Evolutionary conservation across 371 early-diverging fungal genomes (phyloP), one percentile per base, ranked within the genome.

Genomic region (Cokeromyces recurvatus): DNA sequence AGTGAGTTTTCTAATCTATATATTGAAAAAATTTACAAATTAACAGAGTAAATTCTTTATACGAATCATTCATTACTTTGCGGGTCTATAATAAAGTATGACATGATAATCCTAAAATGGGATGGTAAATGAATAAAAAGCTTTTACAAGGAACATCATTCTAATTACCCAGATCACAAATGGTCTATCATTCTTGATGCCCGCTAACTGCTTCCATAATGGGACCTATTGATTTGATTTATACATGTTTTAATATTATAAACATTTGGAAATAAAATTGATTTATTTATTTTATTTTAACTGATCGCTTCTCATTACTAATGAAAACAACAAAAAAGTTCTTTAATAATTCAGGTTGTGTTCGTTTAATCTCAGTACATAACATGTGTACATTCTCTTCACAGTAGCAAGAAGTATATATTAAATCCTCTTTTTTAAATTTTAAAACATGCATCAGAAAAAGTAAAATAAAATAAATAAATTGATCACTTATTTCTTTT

Each of bases 301-400:
- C 68, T 10, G 41, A 47, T 49, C 55, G 41, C 9, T 51, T 21
- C 0, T 55, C 40, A 31, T 73, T 73, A 35, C 69, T 73, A 14
- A 73, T 63, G 25, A 68, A 73, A 8, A 73, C 38, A 12, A 69
- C 69, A 8, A 50, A 55, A 22, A 37, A 55, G 8, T 44, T 21
- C 2, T 62, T 49, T 10, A 73, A 20, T 14, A 41, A 16, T 3
- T 51, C 44, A 10, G 43, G 41, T 20, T 43, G 24, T 4, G 44
- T 55, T 14, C 51, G 47, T n/a, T 42, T 27, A 12, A 73, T 47
- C 2, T 40, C 32, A 41, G 47, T 45, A 31, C 74, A 73, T 8
- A 73, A 34, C 49, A 58, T 50, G 25, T 73, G 69, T 14, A 73
- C 57, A 19, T 73, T 73, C 34, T 73, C 74, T 51, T 73, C 74